A percentile compares a stretch with the other conserved stretches of the same genome.
phyloP scores from a whole-genome alignment of 2,329 filamentous ascomycete species.

The Cytospora schulzeri region DNA sequence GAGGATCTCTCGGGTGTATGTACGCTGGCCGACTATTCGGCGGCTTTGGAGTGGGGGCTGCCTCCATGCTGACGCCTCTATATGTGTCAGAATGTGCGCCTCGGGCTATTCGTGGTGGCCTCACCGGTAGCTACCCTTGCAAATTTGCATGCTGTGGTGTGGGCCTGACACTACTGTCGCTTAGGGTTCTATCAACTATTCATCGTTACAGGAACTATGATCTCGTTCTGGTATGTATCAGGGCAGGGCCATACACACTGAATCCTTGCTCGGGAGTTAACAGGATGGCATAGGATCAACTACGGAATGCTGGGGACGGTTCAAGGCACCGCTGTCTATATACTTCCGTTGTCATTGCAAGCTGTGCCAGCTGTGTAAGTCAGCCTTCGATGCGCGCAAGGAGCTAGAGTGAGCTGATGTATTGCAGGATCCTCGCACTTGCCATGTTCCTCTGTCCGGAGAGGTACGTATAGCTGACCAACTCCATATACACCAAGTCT shows the following conservation, averaged over 20 bases:
- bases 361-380: constrained; percentile 60
- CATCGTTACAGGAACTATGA: constrained; percentile 47
- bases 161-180: not conserved
- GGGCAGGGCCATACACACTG: not conserved
- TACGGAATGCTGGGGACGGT: constrained; percentile 54
- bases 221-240: constrained; percentile 42
- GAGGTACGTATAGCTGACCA: constrained; percentile 34
- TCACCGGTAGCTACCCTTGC: constrained; percentile 42
- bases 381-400: not conserved
- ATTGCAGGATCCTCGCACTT: constrained; percentile 49
- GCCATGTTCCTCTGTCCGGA: constrained; percentile 64
- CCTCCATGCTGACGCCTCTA: constrained; percentile 47
- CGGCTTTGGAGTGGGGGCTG: constrained; percentile 53
- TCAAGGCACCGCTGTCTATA: constrained; percentile 51
- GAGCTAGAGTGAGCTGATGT: constrained; percentile 7
- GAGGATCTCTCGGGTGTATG: constrained; percentile 62
- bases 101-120: constrained; percentile 51
- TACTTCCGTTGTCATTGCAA: constrained; percentile 67
- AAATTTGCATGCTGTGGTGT: not conserved
- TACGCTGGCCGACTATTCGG: constrained; percentile 64
- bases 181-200: constrained; percentile 53
- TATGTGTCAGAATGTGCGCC: constrained; percentile 54
- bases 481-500: not conserved
- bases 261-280: constrained; percentile 31
- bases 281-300: constrained; percentile 54